Evolutionary conservation across 202 grass and related monocot genomes (phyloP), one percentile per base, ranked within the genome.

Genomic region (Digitaria exilis): DNA sequence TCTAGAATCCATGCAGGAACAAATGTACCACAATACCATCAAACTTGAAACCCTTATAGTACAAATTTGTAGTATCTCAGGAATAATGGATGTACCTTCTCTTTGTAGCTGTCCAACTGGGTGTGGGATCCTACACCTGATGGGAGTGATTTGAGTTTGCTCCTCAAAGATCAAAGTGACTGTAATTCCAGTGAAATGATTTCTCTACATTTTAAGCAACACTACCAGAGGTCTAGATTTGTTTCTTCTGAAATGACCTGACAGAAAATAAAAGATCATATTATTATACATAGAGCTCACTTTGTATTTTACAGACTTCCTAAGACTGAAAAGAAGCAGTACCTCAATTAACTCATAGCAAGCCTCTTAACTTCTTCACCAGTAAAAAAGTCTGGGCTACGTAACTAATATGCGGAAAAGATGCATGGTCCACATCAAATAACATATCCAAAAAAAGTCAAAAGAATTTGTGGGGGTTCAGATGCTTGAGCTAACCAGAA

Each of bases 101-200:
- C 96, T 92, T 99, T 99, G 69, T 93, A 91, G 77, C 85, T 99
- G 66, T 99, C 96, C 77, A 93, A 73, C 79, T 96, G 96, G 29
- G 91, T 90, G 86, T 96, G 96, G 30, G 89, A 94, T 50, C 89
- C 96, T 83, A 99, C 93, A 86, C 93, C 96, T 57, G 85, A 69
- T 70, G 96, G 89, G 65, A 99, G 84, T 14, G 32, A 74, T 60
- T 99, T 93, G 1, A 99, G 78, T 65, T 99, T 99, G 71, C 25
- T 92, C 71, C 87, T 96, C 51, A 99, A 80, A 75, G 91, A 83
- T 73, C 71, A 71, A 90, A 87, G 91, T 16, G 89, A 92, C 64
- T 19, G 93, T 85, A 84, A 89, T 82, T 88, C 92, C 92, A 76
- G 87, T 91, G 61, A 91, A 91, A 90, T 85, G 91, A 96, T 92